These are phyloP conservation scores for Saturnispora diversa DNA, from an alignment of 805 yeast genomes.

Conservation along the genomic window DNA sequence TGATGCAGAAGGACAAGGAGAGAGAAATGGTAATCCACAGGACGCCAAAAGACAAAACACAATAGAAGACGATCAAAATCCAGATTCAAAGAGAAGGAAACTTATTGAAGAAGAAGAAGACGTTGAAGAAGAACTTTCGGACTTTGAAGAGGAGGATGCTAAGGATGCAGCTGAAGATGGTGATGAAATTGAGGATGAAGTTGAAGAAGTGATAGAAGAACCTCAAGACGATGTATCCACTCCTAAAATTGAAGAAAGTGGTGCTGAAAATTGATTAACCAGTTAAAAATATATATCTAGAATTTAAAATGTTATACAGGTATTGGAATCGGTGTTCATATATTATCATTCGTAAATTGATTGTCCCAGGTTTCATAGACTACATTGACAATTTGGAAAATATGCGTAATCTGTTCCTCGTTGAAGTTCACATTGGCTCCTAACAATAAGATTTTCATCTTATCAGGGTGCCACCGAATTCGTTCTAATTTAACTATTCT, in stretches of 20 bases:
- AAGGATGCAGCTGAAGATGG: constrained; percentile 21
- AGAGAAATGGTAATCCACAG: constrained; percentile 34
- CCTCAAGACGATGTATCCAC: constrained; percentile 12
- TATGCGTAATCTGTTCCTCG: constrained; percentile 27
- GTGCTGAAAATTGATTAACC: constrained; percentile 1
- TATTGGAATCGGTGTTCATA: no score
- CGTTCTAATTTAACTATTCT: constrained; percentile 39
- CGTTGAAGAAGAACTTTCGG: constrained; percentile 33
- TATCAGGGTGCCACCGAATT: constrained; percentile 67
- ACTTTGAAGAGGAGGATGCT: constrained; percentile 29
- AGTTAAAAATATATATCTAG: background rate
- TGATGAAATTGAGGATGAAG: constrained; percentile 19
- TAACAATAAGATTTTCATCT: constrained; percentile 32
- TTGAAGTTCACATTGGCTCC: background rate
- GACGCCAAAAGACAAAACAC: constrained; percentile 34
- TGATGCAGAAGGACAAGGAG: constrained; percentile 18
- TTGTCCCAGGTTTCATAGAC: constrained; percentile 25
- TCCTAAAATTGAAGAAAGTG: constrained; percentile 10
- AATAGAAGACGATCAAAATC: constrained; percentile 35
- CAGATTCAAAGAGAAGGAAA: constrained; percentile 26
- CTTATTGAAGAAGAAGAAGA: constrained; percentile 18
- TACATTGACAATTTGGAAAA: constrained; percentile 37
- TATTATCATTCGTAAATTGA: no score
- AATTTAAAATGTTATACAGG: background rate
- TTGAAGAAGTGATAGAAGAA: constrained; percentile 10